Evolutionary conservation across 2,329 filamentous ascomycete genomes (phyloP), one percentile per base, ranked within the genome.

Genomic region (Rhinocladiella similis): DNA sequence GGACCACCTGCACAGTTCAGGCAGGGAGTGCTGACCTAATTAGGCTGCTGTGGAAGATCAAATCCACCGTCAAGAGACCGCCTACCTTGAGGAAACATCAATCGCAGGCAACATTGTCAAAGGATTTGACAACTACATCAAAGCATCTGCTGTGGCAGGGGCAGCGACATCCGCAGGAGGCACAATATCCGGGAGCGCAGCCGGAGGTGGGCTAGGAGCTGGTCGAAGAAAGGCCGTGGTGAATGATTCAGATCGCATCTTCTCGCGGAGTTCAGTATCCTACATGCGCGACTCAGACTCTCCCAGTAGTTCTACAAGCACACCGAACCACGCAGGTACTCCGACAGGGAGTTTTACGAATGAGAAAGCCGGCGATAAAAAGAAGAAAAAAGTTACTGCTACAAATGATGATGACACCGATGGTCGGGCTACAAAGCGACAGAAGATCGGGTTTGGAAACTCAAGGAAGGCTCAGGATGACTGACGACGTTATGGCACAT

Each of bases 101-200:
- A 85, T 81, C 66, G 83, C 83, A 18, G 94, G 94, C 43, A 99
- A 99, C 76, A 97, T 99, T 70, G 93, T 99, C 71, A 91, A 90
- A 47, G 94, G 94, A 19, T 99, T 99, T 73, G 94, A 99, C 73
- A 95, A 91, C 70, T 99, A 97, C 76, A 95, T 96, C 79, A 99
- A 99, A 74, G 92, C 90, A 53, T 83, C 82, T 16, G 82, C 83
- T 7, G 83, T 84, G 10, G 50, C 58, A 9, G 50, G 52, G 10
- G 57, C 61, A 9, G 56, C 56, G 9, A 62, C 20, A 52, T 54
- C 54, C 71, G 88, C 68, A 83, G 86, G 67, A 83, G 88, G 71
- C n/a, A 67, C 65, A 27, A 61, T 67, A 22, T 64, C 60, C 43
- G 65, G 62, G 9, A 61, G 62, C 27, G 69, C 72, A 35, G 61